phyloP scores from a whole-genome alignment of 2,329 filamentous ascomycete species.

The Acrocalymma vagum region DNA sequence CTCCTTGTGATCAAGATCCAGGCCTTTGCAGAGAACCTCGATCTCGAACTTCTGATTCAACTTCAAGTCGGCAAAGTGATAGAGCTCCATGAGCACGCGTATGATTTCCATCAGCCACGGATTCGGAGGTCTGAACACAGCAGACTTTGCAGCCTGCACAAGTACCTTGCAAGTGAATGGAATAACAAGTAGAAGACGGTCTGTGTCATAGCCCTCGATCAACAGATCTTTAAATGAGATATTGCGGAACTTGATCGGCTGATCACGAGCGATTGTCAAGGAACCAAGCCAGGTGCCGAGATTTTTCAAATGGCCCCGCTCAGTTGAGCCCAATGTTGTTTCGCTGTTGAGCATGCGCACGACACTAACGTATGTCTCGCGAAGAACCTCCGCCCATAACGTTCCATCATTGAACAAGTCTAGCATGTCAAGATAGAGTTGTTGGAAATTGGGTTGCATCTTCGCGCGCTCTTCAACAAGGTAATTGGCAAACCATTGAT shows the following conservation, averaged over 20 bases:
- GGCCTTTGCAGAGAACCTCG: slow-evolving; percentile 92
- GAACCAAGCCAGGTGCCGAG: slow-evolving; percentile 93
- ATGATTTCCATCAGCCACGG: slow-evolving; percentile 99
- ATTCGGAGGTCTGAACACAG: slow-evolving; percentile 92
- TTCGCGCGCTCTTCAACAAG: slow-evolving; percentile 96
- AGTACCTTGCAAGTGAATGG: slow-evolving; percentile 98
- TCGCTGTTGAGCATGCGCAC: slow-evolving; percentile 91
- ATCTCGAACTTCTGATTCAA: slow-evolving; percentile 99
- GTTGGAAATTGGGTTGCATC: slow-evolving; percentile 95
- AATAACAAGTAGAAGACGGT: slow-evolving; percentile 89
- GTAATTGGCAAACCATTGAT: slow-evolving; percentile 96
- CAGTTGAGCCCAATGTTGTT: slow-evolving; percentile 82
- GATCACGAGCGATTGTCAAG: slow-evolving; percentile 89
- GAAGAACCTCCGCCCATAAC: slow-evolving; percentile 87
- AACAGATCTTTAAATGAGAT: slow-evolving; percentile 97
- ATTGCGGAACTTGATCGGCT: slow-evolving; percentile 94
- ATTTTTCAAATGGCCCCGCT: slow-evolving; percentile 90
- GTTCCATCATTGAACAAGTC: slow-evolving; percentile 80
- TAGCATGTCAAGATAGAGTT: slow-evolving; percentile 89
- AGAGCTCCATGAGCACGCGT: slow-evolving; percentile 88
- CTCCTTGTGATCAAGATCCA: slow-evolving; percentile 89
- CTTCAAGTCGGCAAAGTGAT: slow-evolving; percentile 91
- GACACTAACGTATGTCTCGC: slow-evolving; percentile 90
- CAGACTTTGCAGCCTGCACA: slow-evolving; percentile 82
- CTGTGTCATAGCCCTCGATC: slow-evolving; percentile 91